Evolutionary conservation across 2,329 filamentous ascomycete genomes (phyloP), one percentile per base, ranked within the genome.

Genomic region (Ceratocystiopsis sp.): DNA sequence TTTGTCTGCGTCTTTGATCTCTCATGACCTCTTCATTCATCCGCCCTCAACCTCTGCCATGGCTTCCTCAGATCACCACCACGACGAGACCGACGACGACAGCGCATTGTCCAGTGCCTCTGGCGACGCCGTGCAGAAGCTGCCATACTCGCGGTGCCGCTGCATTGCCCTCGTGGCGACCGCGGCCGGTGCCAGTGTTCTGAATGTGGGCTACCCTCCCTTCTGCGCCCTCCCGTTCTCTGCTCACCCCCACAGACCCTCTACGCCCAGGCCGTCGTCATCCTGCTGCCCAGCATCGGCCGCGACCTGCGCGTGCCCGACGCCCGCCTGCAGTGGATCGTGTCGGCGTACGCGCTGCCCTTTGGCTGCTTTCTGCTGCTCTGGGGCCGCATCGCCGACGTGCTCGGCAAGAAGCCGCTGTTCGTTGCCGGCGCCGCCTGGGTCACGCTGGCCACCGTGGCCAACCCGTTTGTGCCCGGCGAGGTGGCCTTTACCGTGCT

Each of bases 401-500:
- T 81, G 38, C 79, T 75, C 48, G 76, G 77, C 44, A 78, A 78
- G 54, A 67, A 76, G 10, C 60, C 68, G 38, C 76, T 81, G 49
- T 82, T 81, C 56, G 65, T 81, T 25, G 63, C 64, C 46, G 78
- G 77, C 0, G 77, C 75, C 2, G 65, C 69, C 8, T 81, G 77
- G 68, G 68, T 81, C 8, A 71, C 75, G 0, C 56, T 67, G 1
- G 69, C 70, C 0, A 71, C 73, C 3, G 63, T 77, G 5, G 61
- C 69, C 13, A 75, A 76, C 47, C 75, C 79, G 0, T 80, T 83
- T 51, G 56, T 80, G 14, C 69, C 68, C 0, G 75, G 75, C 46
- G 79, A 84, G 56, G 75, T 83, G 8, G 71, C 68, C 7, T 81
- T 84, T 54, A 69, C 81, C 53, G 45, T 82, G 2, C 73, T 83